These are phyloP conservation scores for Penicillium capsulatum DNA, from an alignment of 2,329 filamentous ascomycete genomes.

Conservation along the genomic window DNA sequence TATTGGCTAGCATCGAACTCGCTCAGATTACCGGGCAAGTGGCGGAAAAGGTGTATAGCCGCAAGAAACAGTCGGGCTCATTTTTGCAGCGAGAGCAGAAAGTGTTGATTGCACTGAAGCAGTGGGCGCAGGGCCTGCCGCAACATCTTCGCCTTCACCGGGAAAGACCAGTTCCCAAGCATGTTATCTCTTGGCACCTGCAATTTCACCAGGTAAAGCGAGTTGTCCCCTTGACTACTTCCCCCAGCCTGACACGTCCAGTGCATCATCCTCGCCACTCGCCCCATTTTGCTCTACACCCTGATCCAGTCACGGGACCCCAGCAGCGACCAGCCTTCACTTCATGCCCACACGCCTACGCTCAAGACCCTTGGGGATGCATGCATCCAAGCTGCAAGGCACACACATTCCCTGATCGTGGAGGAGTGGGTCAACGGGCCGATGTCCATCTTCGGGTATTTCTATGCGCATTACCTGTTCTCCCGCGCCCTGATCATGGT, in stretches of 20 bases:
- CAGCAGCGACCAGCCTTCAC: slow-evolving; percentile 4
- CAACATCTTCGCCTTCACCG: slow-evolving; percentile 23
- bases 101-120: slow-evolving; percentile 28
- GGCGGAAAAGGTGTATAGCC: slow-evolving; percentile 26
- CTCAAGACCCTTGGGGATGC: slow-evolving; percentile 30
- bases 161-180: slow-evolving; percentile 16
- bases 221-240: not conserved
- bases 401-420: slow-evolving; percentile 29
- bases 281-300: slow-evolving; percentile 34
- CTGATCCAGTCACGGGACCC: slow-evolving; percentile 21
- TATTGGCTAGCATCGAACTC: slow-evolving; percentile 28
- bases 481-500: slow-evolving; percentile 32
- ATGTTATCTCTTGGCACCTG: slow-evolving; percentile 30
- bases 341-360: slow-evolving; percentile 4
- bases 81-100: slow-evolving; percentile 35
- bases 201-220: slow-evolving; percentile 30
- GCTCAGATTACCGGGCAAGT: slow-evolving; percentile 27
- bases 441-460: slow-evolving; percentile 33
- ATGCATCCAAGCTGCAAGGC: slow-evolving; percentile 31
- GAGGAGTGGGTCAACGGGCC: slow-evolving; percentile 33
- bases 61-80: slow-evolving; percentile 23
- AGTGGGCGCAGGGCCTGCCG: slow-evolving; percentile 32
- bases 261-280: slow-evolving; percentile 36
- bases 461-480: slow-evolving; percentile 35
- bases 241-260: slow-evolving; percentile 1